Evolutionary conservation across 768 basidiomycete species (phyloP).

Genomic region (Agrocybe praecox): DNA sequence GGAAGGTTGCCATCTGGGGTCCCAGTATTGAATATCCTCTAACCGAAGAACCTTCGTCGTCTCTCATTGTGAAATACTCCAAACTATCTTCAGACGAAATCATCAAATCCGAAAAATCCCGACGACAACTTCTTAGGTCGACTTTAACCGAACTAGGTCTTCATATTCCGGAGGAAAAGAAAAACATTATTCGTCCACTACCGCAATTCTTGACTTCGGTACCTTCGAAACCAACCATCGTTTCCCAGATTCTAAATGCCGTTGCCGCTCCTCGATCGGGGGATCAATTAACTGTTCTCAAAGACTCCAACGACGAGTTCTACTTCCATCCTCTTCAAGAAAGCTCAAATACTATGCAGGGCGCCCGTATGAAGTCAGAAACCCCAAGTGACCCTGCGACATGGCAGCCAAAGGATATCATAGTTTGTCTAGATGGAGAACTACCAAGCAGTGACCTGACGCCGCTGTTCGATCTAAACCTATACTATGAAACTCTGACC

Average conservation of each 20-base stretch:
- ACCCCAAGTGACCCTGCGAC: slow-evolving; percentile 28
- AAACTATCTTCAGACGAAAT: slow-evolving; percentile 21
- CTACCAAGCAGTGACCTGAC: slow-evolving; percentile 56
- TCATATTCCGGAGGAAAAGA: slow-evolving; percentile 41
- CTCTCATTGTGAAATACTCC: slow-evolving; percentile 15
- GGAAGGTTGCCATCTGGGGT: slow-evolving; percentile 57
- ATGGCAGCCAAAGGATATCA: slow-evolving; percentile 54
- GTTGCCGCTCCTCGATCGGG: slow-evolving; percentile 33
- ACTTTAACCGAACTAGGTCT: slow-evolving; percentile 37
- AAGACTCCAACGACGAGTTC: slow-evolving; percentile 76
- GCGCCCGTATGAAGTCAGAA: slow-evolving; percentile 25
- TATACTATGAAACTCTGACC: slow-evolving; percentile 61
- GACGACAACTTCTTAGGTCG: slow-evolving; percentile 26
- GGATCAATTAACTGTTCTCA: slow-evolving; percentile 39
- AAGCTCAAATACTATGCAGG: slow-evolving; percentile 28
- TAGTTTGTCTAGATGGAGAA: slow-evolving; percentile 48
- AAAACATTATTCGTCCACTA: slow-evolving; percentile 42
- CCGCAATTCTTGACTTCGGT: slow-evolving; percentile 63
- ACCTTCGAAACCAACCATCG: slow-evolving; percentile 40
- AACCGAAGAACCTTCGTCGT: slow-evolving; percentile 34
- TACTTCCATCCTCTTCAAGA: slow-evolving; percentile 49
- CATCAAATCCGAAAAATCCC: slow-evolving; percentile 16
- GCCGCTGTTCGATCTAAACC: slow-evolving; percentile 70
- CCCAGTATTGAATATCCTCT: slow-evolving; percentile 61
- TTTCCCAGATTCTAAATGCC: slow-evolving; percentile 39